Conservation (phyloP, 805 yeast species). For the Saturnispora sanitii region DNA sequence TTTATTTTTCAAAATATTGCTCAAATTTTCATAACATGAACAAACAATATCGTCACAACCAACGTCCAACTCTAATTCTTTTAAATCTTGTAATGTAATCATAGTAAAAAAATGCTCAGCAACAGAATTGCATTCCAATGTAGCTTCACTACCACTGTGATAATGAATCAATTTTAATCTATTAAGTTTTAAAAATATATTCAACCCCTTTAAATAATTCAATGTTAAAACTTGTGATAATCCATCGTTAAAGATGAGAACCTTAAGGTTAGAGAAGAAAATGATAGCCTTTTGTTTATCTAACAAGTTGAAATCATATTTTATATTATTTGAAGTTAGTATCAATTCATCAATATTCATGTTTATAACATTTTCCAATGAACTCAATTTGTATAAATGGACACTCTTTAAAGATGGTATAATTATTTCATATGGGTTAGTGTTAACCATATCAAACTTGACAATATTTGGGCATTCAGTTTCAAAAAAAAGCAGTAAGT, state of each 20-base stretch:
- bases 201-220: slow-evolving; percentile 12
- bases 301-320: not conserved
- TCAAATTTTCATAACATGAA: slow-evolving; percentile 37
- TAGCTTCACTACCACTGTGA: slow-evolving; percentile 37
- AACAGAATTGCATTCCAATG: slow-evolving; percentile 26
- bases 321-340: not conserved
- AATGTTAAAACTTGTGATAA: slow-evolving; percentile 27
- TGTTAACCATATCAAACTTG: slow-evolving; percentile 3
- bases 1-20: slow-evolving; percentile 15
- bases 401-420: slow-evolving; percentile 7
- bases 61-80: slow-evolving; percentile 39
- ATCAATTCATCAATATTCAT: not conserved
- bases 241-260: slow-evolving; percentile 20
- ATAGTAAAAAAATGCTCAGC: slow-evolving; percentile 24
- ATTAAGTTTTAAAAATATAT: slow-evolving; percentile 19
- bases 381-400: slow-evolving; percentile 9
- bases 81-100: slow-evolving; percentile 24
- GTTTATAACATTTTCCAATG: slow-evolving; percentile 3
- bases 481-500: slow-evolving; percentile 7
- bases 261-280: slow-evolving; percentile 26
- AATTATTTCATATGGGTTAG: not conserved
- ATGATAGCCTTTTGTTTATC: slow-evolving; percentile 16
- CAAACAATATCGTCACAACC: slow-evolving; percentile 43
- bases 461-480: slow-evolving; percentile 12
- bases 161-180: slow-evolving; percentile 34